Evolutionary conservation across 768 basidiomycete genomes (phyloP).

Genomic region (Hygrophorus russula): DNA sequence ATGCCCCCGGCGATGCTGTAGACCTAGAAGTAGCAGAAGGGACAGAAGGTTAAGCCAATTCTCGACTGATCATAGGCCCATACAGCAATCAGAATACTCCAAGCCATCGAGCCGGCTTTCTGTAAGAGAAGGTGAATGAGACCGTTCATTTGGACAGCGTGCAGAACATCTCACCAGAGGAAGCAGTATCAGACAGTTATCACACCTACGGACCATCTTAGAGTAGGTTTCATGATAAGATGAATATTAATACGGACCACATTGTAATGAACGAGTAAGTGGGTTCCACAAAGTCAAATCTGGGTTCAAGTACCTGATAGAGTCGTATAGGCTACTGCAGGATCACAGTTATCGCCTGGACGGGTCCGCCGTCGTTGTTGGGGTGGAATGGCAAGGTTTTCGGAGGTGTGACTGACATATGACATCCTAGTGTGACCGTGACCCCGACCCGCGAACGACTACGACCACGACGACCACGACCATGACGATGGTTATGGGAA

Average conservation of each 20-base stretch:
- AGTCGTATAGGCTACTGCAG: too few relatives aligned
- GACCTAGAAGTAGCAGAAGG: conserved; percentile 23
- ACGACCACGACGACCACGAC: too few relatives aligned
- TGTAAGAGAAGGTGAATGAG: conserved; percentile 20
- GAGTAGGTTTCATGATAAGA: not conserved
- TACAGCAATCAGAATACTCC: conserved; percentile 54
- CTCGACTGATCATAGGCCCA: conserved; percentile 10
- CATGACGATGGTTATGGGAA: too few relatives aligned
- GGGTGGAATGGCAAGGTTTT: too few relatives aligned
- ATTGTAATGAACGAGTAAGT: not conserved
- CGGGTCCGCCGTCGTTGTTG: too few relatives aligned
- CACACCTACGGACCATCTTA: conserved; percentile 43
- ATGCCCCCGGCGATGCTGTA: conserved; percentile 61
- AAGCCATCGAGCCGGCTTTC: conserved; percentile 65
- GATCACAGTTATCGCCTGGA: too few relatives aligned
- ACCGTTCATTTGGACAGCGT: conserved; percentile 14
- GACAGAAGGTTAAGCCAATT: not conserved
- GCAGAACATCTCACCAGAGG: conserved; percentile 43
- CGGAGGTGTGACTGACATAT: too few relatives aligned
- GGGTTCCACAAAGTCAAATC: too few relatives aligned
- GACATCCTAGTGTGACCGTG: too few relatives aligned
- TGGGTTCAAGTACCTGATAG: too few relatives aligned
- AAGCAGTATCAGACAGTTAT: conserved; percentile 66
- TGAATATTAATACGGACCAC: conserved; percentile 1
- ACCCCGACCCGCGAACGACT: too few relatives aligned